Base-by-base conservation (phyloP, 2,329 filamentous ascomycete species). In the Trichoderma citrinoviride region DNA sequence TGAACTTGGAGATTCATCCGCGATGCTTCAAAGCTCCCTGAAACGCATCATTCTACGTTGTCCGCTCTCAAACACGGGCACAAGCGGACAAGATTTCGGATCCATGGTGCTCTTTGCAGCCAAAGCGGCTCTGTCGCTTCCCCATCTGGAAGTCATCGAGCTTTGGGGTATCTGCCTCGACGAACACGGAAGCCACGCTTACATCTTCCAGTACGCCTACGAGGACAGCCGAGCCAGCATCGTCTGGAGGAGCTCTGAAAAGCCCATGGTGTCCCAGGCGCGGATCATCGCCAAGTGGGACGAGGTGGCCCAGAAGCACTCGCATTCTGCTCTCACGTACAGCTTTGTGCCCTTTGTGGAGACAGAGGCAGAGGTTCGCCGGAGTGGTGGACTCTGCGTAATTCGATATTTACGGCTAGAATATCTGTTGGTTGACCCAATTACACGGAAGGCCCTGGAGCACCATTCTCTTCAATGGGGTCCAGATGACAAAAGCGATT, bases 141-240 rank as follows among this genome's bases (percentile, higher is more conserved):
- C 49, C n/a, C 49, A 55, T 27, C 60, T 55, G 7, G 40, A 62
- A 62, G 41, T 55, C 40, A 40, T 62, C 6, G 60, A 55, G 15
- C 47, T 55, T 62, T 62, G 49, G 60, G 60, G 60, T 19, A 47
- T 41, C 19, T 62, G 27, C 25, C 25, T 54, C 37, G 40, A 46
- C 14, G 19, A 17, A 55, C 7, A 54, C 5, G 60, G 55, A 46
- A 40, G 60, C 27, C 2, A 25, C 41, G 60, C 60, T 14, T 62
- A 62, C 19, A 40, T 62, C n/a, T 62, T 62, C 40, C 60, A 40
- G n/a, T 62, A 62, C 19, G 27, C 3, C n/a, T 54, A 62, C n/a
- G 27, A 62, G 19, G 19, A 10, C 1, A 25, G 49, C 40, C 60
- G 60, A 19, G 40, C 60, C 15, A 62, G 19, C n/a, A 62, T 62